Base-by-base conservation (phyloP, 139 green algal genomes). In the Gonium pectorale region DNA sequence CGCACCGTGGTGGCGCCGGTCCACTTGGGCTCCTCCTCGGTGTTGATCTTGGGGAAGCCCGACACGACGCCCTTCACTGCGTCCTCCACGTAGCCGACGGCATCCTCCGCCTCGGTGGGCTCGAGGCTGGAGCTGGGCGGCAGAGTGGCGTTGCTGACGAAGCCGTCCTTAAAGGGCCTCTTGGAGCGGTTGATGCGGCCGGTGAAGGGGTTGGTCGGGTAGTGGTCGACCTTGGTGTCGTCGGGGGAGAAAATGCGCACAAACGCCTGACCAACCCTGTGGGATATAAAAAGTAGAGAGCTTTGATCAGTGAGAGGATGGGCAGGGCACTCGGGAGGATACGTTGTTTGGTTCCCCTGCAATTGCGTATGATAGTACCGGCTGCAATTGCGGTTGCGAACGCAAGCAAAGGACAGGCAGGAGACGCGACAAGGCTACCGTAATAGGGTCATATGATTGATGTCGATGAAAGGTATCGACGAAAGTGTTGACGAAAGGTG, bases 211-310 rank as follows among this genome's bases (percentile, higher is more conserved):
- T 81, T 81, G 13, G 37, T 41, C 33, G 71, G 71, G 49, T 51
- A 79, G 33, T 79, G 31, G 31, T 79, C 60, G 8, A 69, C 56
- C 73, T 69, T 70, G 73, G 26, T 69, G 37, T 81, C 73, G 24
- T 81, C 73, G 19, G 73, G 73, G 19, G 54, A 56, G 40, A 81
- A 81, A 26, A 81, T 81, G 54, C 73, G 73, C 15, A 81, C 73
- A 26, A 81, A 81, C 0, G 73, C 73, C 73, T 81, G 35, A 29
- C 33, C 73, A 19, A 69, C 41, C 73, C 54, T 54, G 37, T 6
- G 2, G 21, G 19, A 3, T 29, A 13, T 2, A 59, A 33, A 59
- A 19, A 59, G 5, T 29, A 13, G 21, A 13, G 24, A 59, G 51
- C 21, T 3, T 29, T 19, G 21, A 59, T 59, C 24, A 59, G 24